phyloP scores from a whole-genome alignment of 2,329 filamentous ascomycete species.

The Arthrobotrys entomopaga region DNA sequence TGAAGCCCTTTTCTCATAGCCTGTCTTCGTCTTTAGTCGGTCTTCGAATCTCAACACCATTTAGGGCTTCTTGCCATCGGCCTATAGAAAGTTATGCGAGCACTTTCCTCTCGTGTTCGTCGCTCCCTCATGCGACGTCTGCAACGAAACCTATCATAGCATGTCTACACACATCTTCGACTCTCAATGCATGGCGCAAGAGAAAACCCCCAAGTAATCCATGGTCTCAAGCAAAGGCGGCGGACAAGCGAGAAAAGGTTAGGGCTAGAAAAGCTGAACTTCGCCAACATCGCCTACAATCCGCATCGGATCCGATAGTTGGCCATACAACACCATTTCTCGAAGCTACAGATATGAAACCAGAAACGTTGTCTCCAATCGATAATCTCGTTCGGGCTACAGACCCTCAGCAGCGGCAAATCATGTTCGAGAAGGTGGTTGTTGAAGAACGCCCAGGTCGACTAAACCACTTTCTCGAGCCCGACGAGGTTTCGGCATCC shows the following conservation, averaged over 20 bases:
- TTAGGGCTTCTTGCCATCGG: background rate
- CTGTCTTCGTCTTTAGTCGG: conserved; percentile 30
- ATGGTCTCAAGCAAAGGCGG: conserved; percentile 44
- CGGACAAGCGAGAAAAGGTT: conserved; percentile 44
- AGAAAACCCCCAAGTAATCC: conserved; percentile 43
- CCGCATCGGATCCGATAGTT: conserved; percentile 79
- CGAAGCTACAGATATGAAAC: conserved; percentile 75
- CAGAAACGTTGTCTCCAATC: conserved; percentile 62
- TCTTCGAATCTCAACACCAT: conserved; percentile 24
- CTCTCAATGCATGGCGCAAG: conserved; percentile 24
- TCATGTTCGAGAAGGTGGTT: conserved; percentile 39
- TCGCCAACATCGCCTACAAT: conserved; percentile 71
- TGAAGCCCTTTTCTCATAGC: conserved; percentile 30
- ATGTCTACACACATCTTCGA: conserved; percentile 31
- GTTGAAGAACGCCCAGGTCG: conserved; percentile 65
- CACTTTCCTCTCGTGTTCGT: background rate
- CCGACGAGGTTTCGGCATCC: conserved; percentile 64
- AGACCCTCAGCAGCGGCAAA: conserved; percentile 48
- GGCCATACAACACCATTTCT: conserved; percentile 84
- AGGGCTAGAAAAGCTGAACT: conserved; percentile 76
- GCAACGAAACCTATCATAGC: background rate
- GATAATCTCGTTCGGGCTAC: conserved; percentile 56
- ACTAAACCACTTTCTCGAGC: conserved; percentile 81
- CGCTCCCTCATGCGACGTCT: background rate
- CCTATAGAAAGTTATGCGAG: conserved; percentile 1